Percentiles rank a stretch among this genome's conserved stretches.
Conservation (phyloP, 2,329 filamentous ascomycete species). For the Ophiosphaerella korrae region DNA sequence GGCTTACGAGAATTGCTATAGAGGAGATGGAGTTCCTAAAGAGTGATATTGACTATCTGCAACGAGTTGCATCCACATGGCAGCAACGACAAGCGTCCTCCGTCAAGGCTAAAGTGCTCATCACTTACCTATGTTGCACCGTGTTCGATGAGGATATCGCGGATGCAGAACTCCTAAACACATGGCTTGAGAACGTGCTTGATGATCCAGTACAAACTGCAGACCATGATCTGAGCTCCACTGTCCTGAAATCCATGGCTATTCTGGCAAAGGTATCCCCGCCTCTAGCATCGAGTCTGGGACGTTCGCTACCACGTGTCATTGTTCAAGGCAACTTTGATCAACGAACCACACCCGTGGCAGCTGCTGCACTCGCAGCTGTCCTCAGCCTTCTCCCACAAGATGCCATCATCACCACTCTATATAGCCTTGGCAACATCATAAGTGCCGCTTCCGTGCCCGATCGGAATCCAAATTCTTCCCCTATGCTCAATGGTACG, state of each 20-base stretch:
- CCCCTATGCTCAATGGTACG: constrained; percentile 55
- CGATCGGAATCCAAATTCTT: constrained; percentile 55
- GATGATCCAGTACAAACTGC: constrained; percentile 81
- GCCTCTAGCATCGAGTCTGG: constrained; percentile 73
- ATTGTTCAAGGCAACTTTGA: constrained; percentile 82
- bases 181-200: constrained; percentile 84
- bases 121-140: constrained; percentile 84
- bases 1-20: constrained; percentile 72
- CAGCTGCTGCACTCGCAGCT: constrained; percentile 82
- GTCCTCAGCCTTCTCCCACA: constrained; percentile 83
- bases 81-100: constrained; percentile 86
- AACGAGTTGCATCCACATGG: constrained; percentile 76
- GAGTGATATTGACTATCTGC: constrained; percentile 86
- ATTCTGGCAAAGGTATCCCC: constrained; percentile 78
- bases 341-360: constrained; percentile 71
- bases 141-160: constrained; percentile 81
- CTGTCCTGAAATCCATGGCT: constrained; percentile 80
- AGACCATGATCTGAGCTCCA: constrained; percentile 75
- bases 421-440: constrained; percentile 96
- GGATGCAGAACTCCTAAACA: constrained; percentile 77
- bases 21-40: constrained; percentile 88
- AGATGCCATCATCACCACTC: constrained; percentile 89
- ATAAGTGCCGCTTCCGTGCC: constrained; percentile 71
- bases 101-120: constrained; percentile 81
- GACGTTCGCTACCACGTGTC: constrained; percentile 79